A percentile compares a stretch with the other conserved stretches of the same genome.
Evolutionary conservation across 768 basidiomycete genomes (phyloP).

Genomic region (Mycena latifolia): DNA sequence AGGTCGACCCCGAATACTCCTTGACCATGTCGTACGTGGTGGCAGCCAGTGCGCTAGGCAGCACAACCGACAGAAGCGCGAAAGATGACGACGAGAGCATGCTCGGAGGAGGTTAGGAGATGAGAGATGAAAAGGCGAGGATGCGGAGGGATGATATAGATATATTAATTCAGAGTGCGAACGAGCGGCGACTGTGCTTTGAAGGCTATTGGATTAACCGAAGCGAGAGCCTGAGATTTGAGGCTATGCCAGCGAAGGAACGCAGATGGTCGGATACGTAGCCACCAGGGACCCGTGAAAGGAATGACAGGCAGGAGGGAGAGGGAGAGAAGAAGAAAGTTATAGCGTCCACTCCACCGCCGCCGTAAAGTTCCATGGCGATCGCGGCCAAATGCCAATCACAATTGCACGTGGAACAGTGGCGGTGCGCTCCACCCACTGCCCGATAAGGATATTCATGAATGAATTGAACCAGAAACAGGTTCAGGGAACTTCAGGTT

Average conservation of each 20-base stretch:
- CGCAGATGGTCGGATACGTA: background rate
- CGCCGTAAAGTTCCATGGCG: no score
- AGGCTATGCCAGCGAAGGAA: background rate
- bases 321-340: no score
- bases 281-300: conserved; percentile 29
- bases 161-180: background rate
- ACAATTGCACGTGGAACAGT: no score
- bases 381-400: no score
- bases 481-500: no score
- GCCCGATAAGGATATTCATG: no score
- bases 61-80: conserved; percentile 11
- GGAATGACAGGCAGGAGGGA: no score
- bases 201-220: background rate
- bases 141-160: no score
- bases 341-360: no score
- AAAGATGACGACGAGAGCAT: conserved; percentile 27
- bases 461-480: no score
- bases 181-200: background rate
- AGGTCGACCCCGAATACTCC: conserved; percentile 69
- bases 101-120: background rate
- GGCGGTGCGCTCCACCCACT: no score
- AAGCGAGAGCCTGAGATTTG: no score
- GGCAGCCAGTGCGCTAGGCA: conserved; percentile 35
- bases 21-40: conserved; percentile 65
- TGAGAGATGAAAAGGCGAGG: background rate